Evolutionary conservation across 805 yeast genomes (phyloP).

Genomic region (Kodamaea leandrae): DNA sequence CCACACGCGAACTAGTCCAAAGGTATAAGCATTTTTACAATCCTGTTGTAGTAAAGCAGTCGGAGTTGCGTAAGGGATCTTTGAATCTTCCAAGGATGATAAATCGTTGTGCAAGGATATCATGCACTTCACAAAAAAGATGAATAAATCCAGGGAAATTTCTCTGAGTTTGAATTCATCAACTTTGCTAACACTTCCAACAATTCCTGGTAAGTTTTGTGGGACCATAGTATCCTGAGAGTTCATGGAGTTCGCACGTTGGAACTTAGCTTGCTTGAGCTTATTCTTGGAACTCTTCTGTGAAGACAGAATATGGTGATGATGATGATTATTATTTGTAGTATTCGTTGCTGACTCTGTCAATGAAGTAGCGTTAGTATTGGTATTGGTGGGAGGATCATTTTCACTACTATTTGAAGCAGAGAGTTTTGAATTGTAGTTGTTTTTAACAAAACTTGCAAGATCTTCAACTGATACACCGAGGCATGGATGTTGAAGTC

Average conservation of each 20-base stretch:
- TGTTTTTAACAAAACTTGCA: constrained; percentile 21
- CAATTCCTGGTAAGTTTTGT: constrained; percentile 2
- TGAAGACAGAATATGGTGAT: neutral
- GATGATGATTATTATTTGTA: neutral
- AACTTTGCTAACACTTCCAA: neutral
- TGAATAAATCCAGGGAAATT: constrained; percentile 26
- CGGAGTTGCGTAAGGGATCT: constrained; percentile 2
- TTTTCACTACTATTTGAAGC: neutral
- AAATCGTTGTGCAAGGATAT: constrained; percentile 22
- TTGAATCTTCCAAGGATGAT: constrained; percentile 4
- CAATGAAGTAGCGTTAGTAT: neutral
- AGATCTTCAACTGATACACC: constrained; percentile 31
- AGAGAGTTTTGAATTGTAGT: constrained; percentile 10
- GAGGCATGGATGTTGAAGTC: constrained; percentile 21
- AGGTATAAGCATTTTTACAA: neutral
- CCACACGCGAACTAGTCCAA: constrained; percentile 20
- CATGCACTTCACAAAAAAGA: constrained; percentile 26
- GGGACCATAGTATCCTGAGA: constrained; percentile 8
- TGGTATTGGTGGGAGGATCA: neutral
- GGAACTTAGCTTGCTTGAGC: constrained; percentile 9
- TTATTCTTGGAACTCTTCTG: constrained; percentile 8
- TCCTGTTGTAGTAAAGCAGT: constrained; percentile 8
- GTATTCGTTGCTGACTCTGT: neutral
- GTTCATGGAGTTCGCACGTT: constrained; percentile 14
- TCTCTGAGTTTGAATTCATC: constrained; percentile 30